Evolutionary conservation across 768 basidiomycete genomes (phyloP).

Genomic region (Boletellus emodensis): DNA sequence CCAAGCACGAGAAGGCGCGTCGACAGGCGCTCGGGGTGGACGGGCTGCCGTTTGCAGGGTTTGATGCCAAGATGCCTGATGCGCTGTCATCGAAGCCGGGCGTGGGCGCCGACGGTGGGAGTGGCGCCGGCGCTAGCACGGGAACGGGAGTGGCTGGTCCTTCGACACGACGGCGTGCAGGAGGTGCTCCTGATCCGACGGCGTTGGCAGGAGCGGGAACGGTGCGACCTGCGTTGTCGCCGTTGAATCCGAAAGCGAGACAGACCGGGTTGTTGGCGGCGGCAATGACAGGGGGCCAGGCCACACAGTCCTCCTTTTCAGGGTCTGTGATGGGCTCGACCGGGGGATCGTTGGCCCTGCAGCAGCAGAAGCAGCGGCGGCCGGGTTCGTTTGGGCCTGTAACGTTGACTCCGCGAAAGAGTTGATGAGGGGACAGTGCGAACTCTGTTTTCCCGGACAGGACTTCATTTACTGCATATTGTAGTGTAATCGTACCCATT

Average conservation of each 20-base stretch:
- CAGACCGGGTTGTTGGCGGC: conserved; percentile 41
- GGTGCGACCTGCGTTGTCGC: conserved; percentile 52
- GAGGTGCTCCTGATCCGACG: conserved; percentile 41
- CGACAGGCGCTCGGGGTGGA: conserved; percentile 73
- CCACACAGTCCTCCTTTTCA: conserved; percentile 25
- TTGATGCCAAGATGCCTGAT: conserved; percentile 36
- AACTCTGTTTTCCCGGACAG: not conserved
- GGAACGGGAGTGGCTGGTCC: conserved; percentile 33
- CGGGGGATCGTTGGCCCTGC: conserved; percentile 22
- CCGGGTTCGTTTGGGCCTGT: conserved; percentile 30
- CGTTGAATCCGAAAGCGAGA: conserved; percentile 68
- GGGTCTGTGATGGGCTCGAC: conserved; percentile 10
- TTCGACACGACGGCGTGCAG: conserved; percentile 57
- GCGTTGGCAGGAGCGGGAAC: conserved; percentile 23
- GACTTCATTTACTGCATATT: not conserved
- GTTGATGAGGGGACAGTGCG: not conserved
- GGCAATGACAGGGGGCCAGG: conserved; percentile 35
- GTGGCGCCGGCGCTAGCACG: not conserved
- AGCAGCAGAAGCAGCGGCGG: conserved; percentile 40
- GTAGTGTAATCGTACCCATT: too few relatives aligned
- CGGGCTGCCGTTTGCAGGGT: conserved; percentile 41
- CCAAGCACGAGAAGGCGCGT: conserved; percentile 88
- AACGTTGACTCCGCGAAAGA: conserved; percentile 33
- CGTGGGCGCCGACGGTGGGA: not conserved
- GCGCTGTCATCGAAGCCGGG: conserved; percentile 9